Evolutionary conservation across 495 filamentous ascomycete genomes (phyloP), one percentile per base, ranked within the genome.

Genomic region (Monascus purpureus): DNA sequence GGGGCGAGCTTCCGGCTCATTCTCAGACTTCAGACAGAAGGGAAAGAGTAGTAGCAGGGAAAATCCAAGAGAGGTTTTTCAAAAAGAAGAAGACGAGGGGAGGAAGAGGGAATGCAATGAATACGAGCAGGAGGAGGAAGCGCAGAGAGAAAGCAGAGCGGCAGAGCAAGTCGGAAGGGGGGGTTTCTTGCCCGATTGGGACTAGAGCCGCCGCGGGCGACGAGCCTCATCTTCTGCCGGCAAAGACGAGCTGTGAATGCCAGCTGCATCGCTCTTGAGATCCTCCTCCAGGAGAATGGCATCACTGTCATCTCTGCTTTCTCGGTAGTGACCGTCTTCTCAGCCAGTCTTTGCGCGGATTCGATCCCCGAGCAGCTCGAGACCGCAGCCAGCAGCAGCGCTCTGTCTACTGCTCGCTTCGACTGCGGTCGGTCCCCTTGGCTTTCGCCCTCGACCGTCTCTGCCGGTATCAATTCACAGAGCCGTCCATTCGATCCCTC

Each of bases 1-100:
- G 86, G 82, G 63, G 85, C 83, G 66, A 93, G 77, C 70, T 93
- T 93, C 43, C 61, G 59, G 58, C 59, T 63, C 61, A 65, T 65
- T 52, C 59, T 65, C 49, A 47, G 55, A 46, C 31, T 30, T n/a
- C 16, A 30, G 28, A 16, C 7, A 7, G 22, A n/a, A 7, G 29
- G 34, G 17, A 22, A 17, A 24, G 17, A 26, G 7, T 16, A 30
- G 35, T 38, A 41, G n/a, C 17, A 33, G 27, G 20, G 32, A 17
- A 35, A 40, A 8, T 32, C 29, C 17, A 29, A 12, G 24, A 19
- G 41, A 23, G 31, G 35, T 31, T 22, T 25, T 4, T 28, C n/a
- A 32, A 24, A 8, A 34, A 39, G 35, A 32, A 37, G 38, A 40
- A 33, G 22, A 34, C 29, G 32, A 33, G 19, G 36, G 35, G 29